A percentile compares a stretch with the other conserved stretches of the same genome.
Conservation (phyloP, 768 basidiomycete species). For the Pleurotus salmoneostramineus region DNA sequence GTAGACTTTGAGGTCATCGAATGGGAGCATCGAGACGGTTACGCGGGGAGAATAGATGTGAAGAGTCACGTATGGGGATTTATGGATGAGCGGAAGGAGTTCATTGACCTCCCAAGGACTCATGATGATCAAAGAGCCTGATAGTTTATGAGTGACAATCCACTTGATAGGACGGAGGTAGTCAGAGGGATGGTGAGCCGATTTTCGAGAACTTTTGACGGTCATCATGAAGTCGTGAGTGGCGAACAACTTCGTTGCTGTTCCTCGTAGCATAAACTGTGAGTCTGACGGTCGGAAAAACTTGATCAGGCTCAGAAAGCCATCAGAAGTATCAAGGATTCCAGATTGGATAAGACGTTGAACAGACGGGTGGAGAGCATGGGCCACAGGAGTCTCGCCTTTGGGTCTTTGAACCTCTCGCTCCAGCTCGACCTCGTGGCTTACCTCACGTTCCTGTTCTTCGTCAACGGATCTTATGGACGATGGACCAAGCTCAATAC, state of each 20-base stretch:
- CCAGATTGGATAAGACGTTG: constrained; percentile 24
- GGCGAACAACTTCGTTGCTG: constrained; percentile 16
- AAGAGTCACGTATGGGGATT: constrained; percentile 27
- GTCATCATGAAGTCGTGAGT: constrained; percentile 32
- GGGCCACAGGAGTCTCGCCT: constrained; percentile 20
- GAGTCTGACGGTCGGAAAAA: neutral
- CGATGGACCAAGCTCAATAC: neutral
- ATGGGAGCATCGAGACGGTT: constrained; percentile 24
- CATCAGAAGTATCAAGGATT: constrained; percentile 7
- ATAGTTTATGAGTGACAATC: constrained; percentile 26
- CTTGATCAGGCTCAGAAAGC: neutral
- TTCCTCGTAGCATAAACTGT: neutral
- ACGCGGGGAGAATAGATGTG: constrained; percentile 39
- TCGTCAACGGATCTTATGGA: constrained; percentile 25
- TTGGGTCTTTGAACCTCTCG: constrained; percentile 32
- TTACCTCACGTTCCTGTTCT: constrained; percentile 48
- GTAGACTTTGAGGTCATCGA: constrained; percentile 31
- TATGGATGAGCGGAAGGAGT: constrained; percentile 29
- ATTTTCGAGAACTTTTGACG: constrained; percentile 16
- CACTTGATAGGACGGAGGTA: constrained; percentile 38
- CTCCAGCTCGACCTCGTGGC: constrained; percentile 39
- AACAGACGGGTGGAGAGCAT: constrained; percentile 22
- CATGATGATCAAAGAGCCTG: constrained; percentile 21
- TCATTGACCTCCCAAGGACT: constrained; percentile 37
- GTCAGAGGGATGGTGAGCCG: constrained; percentile 9